Evolutionary conservation across 2,329 filamentous ascomycete genomes (phyloP).

Genomic region (Nakataea oryzae): DNA sequence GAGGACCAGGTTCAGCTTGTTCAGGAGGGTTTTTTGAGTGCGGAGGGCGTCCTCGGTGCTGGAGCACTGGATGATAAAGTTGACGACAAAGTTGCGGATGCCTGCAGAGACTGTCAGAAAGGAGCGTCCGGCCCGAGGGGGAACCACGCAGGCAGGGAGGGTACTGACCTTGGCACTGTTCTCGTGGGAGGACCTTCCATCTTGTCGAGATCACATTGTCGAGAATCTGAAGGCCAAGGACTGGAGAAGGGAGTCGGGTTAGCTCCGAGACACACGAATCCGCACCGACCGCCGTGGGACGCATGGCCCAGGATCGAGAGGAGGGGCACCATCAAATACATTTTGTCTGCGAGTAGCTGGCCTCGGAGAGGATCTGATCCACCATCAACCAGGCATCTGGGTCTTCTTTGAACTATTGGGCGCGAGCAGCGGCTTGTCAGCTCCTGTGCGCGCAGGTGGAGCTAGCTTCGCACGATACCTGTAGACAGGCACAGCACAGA

Average conservation of each 20-base stretch:
- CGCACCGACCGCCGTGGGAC: background rate
- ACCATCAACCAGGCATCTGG: slow-evolving; percentile 96
- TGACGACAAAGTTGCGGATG: slow-evolving; percentile 97
- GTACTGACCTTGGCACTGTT: slow-evolving; percentile 78
- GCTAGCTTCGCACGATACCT: no score
- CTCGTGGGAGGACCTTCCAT: slow-evolving; percentile 94
- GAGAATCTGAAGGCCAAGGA: slow-evolving; percentile 88
- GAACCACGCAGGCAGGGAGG: background rate
- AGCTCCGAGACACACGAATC: background rate
- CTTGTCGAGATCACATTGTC: slow-evolving; percentile 98
- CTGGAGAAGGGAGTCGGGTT: slow-evolving; percentile 29
- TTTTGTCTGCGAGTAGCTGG: slow-evolving; percentile 91
- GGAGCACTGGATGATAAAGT: slow-evolving; percentile 94
- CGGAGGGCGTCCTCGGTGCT: slow-evolving; percentile 80
- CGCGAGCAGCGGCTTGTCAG: background rate
- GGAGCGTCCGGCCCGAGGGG: background rate
- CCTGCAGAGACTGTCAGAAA: slow-evolving; percentile 37
- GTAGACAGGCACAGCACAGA: slow-evolving; percentile 5
- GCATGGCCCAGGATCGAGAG: background rate
- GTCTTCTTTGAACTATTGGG: slow-evolving; percentile 79
- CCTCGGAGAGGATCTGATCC: slow-evolving; percentile 90
- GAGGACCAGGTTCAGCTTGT: slow-evolving; percentile 96
- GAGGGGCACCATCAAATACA: slow-evolving; percentile 23
- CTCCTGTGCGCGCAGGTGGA: slow-evolving; percentile 15
- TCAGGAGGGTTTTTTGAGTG: slow-evolving; percentile 78